Percentiles rank a stretch among this genome's conserved stretches.
Evolutionary conservation across 2,329 filamentous ascomycete genomes (phyloP).

Genomic region (Xylariaceae sp.): DNA sequence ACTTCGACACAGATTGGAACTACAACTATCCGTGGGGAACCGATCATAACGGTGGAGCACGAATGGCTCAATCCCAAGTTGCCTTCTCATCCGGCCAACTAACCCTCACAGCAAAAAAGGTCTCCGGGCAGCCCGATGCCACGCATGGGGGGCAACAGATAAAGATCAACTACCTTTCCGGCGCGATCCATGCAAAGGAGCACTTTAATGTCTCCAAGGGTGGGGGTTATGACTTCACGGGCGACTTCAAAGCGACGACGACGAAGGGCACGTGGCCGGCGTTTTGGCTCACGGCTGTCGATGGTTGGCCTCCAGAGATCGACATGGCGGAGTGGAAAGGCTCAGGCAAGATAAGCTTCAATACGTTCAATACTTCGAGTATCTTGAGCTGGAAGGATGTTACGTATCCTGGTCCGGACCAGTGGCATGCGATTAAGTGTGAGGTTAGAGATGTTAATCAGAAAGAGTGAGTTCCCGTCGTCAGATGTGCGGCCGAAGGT

Average conservation of each 20-base stretch:
- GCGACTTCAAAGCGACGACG: slow-evolving; percentile 40
- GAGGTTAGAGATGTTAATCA: slow-evolving; percentile 52
- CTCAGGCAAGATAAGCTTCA: slow-evolving; percentile 54
- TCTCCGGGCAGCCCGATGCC: slow-evolving; percentile 39
- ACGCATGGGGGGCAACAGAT: slow-evolving; percentile 38
- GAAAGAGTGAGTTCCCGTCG: slow-evolving; percentile 33
- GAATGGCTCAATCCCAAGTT: slow-evolving; percentile 50
- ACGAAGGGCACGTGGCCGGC: slow-evolving; percentile 54
- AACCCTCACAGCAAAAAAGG: slow-evolving; percentile 46
- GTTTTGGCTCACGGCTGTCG: slow-evolving; percentile 55
- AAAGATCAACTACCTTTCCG: slow-evolving; percentile 52
- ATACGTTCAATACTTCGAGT: slow-evolving; percentile 44
- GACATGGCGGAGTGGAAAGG: slow-evolving; percentile 63
- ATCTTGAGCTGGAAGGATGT: slow-evolving; percentile 47
- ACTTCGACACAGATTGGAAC: slow-evolving; percentile 44
- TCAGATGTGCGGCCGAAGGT: neutral
- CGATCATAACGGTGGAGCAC: slow-evolving; percentile 55
- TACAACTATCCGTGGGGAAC: slow-evolving; percentile 58
- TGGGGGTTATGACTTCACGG: slow-evolving; percentile 42
- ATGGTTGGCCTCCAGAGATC: slow-evolving; percentile 58
- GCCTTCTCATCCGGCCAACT: slow-evolving; percentile 39
- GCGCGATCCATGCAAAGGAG: slow-evolving; percentile 40
- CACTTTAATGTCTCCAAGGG: slow-evolving; percentile 38
- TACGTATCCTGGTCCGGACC: slow-evolving; percentile 42
- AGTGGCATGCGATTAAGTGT: slow-evolving; percentile 50